These are phyloP conservation scores for Thuidium tamariscinum DNA, from an alignment of 225 moss, liverwort and hornwort genomes.

Conservation along the genomic window DNA sequence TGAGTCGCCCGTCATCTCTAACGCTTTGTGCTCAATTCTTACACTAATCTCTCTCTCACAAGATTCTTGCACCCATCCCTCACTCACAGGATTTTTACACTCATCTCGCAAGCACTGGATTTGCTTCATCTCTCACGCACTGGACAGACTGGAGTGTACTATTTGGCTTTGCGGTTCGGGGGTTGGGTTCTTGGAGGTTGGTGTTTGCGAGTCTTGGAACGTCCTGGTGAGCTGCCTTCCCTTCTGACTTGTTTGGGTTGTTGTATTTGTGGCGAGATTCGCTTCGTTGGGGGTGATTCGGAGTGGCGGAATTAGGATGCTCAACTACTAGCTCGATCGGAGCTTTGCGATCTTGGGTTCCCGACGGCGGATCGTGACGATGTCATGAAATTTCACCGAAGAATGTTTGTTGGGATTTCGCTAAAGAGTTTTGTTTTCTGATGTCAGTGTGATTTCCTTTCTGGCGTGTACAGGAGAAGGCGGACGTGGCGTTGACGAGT, in stretches of 20 bases:
- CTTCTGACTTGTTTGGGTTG: neutral
- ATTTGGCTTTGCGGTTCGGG: neutral
- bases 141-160: neutral
- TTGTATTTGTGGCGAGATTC: neutral
- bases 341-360: neutral
- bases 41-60: neutral
- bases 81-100: neutral
- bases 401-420: neutral
- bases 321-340: neutral
- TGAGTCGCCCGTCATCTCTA: neutral
- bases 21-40: neutral
- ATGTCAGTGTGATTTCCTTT: neutral
- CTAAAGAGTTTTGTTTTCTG: neutral
- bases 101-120: neutral
- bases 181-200: neutral
- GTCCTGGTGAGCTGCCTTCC: neutral
- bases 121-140: neutral
- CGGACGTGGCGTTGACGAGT: neutral
- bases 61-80: neutral
- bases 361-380: neutral
- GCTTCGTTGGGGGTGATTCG: neutral
- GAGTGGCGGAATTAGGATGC: too few relatives aligned
- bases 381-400: neutral
- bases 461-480: neutral
- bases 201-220: neutral